Evolutionary conservation across 2,329 filamentous ascomycete genomes (phyloP).

Genomic region (Monosporascus sp.): DNA sequence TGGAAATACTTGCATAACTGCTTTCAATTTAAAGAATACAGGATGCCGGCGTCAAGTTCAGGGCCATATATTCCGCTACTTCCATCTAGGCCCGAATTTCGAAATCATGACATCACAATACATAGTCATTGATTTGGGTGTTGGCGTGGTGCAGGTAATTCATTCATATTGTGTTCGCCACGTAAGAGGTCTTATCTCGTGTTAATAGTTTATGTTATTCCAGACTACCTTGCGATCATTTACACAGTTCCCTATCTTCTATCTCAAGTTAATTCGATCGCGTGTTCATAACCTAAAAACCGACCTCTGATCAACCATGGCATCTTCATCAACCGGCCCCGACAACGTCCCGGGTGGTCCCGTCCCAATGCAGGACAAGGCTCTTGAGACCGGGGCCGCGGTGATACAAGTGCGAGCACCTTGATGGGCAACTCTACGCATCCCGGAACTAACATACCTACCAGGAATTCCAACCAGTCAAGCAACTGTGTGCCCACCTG

Average conservation of each 20-base stretch:
- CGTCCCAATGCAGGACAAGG: slow-evolving; percentile 49
- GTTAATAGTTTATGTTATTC: background rate
- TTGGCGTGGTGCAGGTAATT: background rate
- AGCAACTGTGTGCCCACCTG: slow-evolving; percentile 74
- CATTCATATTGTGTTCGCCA: too few relatives aligned
- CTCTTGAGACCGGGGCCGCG: slow-evolving; percentile 58
- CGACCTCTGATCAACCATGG: slow-evolving; percentile 4
- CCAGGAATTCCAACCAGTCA: slow-evolving; percentile 64
- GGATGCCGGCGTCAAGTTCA: too few relatives aligned
- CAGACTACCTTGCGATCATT: too few relatives aligned
- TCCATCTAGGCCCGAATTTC: too few relatives aligned
- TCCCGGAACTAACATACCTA: background rate
- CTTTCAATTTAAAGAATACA: too few relatives aligned
- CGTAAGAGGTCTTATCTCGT: background rate
- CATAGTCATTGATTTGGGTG: slow-evolving; percentile 1
- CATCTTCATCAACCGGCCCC: slow-evolving; percentile 7
- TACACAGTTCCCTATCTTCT: too few relatives aligned
- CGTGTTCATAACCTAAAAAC: background rate
- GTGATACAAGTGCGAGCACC: slow-evolving; percentile 44
- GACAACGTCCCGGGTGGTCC: slow-evolving; percentile 41
- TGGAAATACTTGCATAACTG: too few relatives aligned
- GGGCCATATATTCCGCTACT: too few relatives aligned
- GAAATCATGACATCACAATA: background rate
- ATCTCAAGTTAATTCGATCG: background rate
- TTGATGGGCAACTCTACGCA: too few relatives aligned